Evolutionary conservation across 1,284 basidiomycete genomes (phyloP).

Genomic region (Sanghuangporus sanghuang): DNA sequence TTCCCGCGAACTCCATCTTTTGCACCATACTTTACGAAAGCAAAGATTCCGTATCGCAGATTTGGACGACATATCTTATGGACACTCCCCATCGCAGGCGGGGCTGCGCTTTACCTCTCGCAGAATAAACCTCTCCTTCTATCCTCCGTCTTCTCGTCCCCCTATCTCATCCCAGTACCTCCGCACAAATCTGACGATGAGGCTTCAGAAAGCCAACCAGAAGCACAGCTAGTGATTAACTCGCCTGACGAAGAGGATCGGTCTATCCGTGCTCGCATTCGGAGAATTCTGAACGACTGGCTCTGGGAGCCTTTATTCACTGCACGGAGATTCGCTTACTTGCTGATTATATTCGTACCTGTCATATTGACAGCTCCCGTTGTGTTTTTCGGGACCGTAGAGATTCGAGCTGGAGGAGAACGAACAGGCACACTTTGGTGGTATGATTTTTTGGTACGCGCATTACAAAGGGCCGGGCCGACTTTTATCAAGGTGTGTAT

Average conservation of each 20-base stretch:
- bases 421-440: constrained; percentile 91
- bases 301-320: constrained; percentile 89
- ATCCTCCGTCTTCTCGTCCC: constrained; percentile 49
- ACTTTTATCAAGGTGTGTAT: constrained; percentile 89
- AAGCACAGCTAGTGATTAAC: constrained; percentile 36
- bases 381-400: constrained; percentile 70
- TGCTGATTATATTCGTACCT: constrained; percentile 83
- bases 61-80: constrained; percentile 39
- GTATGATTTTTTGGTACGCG: constrained; percentile 84
- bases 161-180: constrained; percentile 58
- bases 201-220: neutral
- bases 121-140: constrained; percentile 37
- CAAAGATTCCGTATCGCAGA: constrained; percentile 24
- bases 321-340: constrained; percentile 76
- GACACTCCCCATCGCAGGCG: constrained; percentile 52
- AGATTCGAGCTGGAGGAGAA: constrained; percentile 55
- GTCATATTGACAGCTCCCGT: constrained; percentile 85
- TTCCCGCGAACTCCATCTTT: constrained; percentile 18
- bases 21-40: constrained; percentile 25
- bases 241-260: constrained; percentile 59
- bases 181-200: constrained; percentile 13
- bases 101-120: constrained; percentile 43
- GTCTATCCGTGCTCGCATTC: constrained; percentile 40
- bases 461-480: constrained; percentile 94
- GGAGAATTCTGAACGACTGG: constrained; percentile 41